Evolutionary conservation across 768 basidiomycete species (phyloP).

Genomic region (Tylopilus intermedius): DNA sequence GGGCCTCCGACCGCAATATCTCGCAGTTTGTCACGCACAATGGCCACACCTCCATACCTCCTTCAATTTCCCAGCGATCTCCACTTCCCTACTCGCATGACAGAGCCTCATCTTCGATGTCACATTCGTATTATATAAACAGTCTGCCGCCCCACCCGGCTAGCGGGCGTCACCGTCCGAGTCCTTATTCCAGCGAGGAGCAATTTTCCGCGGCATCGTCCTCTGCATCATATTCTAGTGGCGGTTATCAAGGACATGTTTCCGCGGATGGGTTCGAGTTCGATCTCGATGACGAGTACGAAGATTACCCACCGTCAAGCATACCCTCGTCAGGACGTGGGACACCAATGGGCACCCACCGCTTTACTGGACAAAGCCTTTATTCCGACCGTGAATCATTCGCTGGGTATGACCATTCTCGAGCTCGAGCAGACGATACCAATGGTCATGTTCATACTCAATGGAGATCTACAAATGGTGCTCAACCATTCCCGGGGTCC

Average conservation of each 20-base stretch:
- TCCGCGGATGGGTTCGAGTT: constrained; percentile 67
- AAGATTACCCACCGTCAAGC: constrained; percentile 60
- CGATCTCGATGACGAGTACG: constrained; percentile 70
- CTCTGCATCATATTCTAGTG: constrained; percentile 28
- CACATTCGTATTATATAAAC: constrained; percentile 29
- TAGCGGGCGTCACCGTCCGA: constrained; percentile 32
- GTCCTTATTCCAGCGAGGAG: constrained; percentile 39
- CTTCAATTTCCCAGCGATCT: constrained; percentile 31
- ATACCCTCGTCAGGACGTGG: constrained; percentile 60
- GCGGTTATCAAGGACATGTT: constrained; percentile 36
- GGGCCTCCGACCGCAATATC: constrained; percentile 60
- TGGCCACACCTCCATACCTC: constrained; percentile 39
- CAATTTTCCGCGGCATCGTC: constrained; percentile 28
- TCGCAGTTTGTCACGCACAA: constrained; percentile 45
- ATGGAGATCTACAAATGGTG: constrained; percentile 52
- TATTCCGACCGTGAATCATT: constrained; percentile 52
- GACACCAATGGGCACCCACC: constrained; percentile 61
- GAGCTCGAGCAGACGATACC: constrained; percentile 67
- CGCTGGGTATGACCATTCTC: constrained; percentile 46
- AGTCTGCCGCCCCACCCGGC: constrained; percentile 31
- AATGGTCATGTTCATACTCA: constrained; percentile 59
- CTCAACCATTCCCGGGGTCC: constrained; percentile 31
- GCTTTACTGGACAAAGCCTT: constrained; percentile 55
- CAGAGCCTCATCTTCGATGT: constrained; percentile 33
- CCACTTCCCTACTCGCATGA: constrained; percentile 35